Base-by-base conservation (phyloP, 2,329 filamentous ascomycete genomes). In the Ceratocystiopsis brevicomis region DNA sequence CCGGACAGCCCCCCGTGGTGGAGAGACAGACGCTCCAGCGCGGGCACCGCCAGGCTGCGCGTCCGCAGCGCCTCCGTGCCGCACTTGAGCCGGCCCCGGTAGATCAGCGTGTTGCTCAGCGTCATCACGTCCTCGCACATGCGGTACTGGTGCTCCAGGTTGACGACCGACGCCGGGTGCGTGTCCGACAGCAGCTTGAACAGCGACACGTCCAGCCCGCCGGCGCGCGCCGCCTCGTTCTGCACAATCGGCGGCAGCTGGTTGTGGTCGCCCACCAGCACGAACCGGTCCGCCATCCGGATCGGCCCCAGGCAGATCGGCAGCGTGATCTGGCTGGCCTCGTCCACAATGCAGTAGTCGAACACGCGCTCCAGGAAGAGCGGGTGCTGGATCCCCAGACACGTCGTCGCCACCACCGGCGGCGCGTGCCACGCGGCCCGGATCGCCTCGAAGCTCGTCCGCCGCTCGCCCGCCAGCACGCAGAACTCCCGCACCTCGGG, bases 51-150 rank as follows among this genome's bases (percentile, higher is more conserved):
- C 3, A 96, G 68, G 39, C 73, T 78, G 35, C 74, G 74, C 33
- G 66, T 65, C 12, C 85, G 82, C 12, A 96, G 76, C 42, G 71
- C 67, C 39, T 80, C 69, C 5, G 78, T 93, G 19, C 90, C 90
- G 55, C 90, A 98, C 53, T 90, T 88, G 35, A 98, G 69, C 34
- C 78, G 74, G 5, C 87, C 88, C n/a, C 78, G 69, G 61, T 98
- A 98, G 53, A 98, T 95, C 44, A 98, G 71, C 1, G 74, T 81
- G 59, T 95, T 98, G 49, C 85, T 92, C 14, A 98, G 70, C 2
- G 79, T 71, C 88, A 96, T 96, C 47, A 98, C 82, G 48, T 98
- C 90, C 51, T 90, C 82, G 53, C 85, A 94, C 90, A 98, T 98
- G 48, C 90, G 84, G 57, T 98, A 98, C 57, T 98, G 90, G 54